These are phyloP conservation scores for Pythium folliculosum DNA, from an alignment of 352 stramenopile species.

Conservation along the genomic window DNA sequence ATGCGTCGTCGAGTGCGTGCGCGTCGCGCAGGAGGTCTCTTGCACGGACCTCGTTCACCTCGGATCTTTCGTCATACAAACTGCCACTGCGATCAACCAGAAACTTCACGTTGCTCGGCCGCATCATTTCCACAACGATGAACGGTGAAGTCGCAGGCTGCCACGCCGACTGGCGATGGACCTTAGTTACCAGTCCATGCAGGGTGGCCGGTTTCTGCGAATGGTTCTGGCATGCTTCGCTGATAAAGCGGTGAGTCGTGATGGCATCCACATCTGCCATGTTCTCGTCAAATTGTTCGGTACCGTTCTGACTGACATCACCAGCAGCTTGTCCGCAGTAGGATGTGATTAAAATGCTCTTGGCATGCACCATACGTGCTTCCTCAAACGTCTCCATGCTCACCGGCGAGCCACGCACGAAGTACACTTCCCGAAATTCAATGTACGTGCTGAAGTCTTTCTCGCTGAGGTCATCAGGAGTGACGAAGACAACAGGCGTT, in stretches of 20 bases:
- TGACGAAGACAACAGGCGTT: slow-evolving; percentile 57
- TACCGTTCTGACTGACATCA: slow-evolving; percentile 29
- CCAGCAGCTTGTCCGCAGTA: slow-evolving; percentile 43
- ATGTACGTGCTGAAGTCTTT: slow-evolving; percentile 49
- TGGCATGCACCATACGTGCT: slow-evolving; percentile 53
- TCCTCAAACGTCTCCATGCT: slow-evolving; percentile 60
- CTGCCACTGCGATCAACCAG: slow-evolving; percentile 53
- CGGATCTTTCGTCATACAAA: slow-evolving; percentile 42
- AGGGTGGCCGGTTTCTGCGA: slow-evolving; percentile 16
- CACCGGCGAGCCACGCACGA: slow-evolving; percentile 67
- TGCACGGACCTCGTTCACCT: slow-evolving; percentile 37
- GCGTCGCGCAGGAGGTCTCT: slow-evolving; percentile 57
- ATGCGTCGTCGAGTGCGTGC: slow-evolving; percentile 53
- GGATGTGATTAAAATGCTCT: slow-evolving; percentile 73
- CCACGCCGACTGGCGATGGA: slow-evolving; percentile 12
- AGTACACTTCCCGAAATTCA: slow-evolving; percentile 58
- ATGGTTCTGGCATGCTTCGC: slow-evolving; percentile 62
- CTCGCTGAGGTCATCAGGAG: slow-evolving; percentile 46
- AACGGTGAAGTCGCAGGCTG: slow-evolving; percentile 36
- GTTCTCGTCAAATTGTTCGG: slow-evolving; percentile 61
- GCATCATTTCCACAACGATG: slow-evolving; percentile 73
- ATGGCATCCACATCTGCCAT: slow-evolving; percentile 80
- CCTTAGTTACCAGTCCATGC: not conserved
- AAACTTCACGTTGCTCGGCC: slow-evolving; percentile 74
- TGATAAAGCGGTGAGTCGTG: slow-evolving; percentile 75